Evolutionary conservation across 805 yeast genomes (phyloP), one percentile per base, ranked within the genome.

Genomic region (Candida insectorum): DNA sequence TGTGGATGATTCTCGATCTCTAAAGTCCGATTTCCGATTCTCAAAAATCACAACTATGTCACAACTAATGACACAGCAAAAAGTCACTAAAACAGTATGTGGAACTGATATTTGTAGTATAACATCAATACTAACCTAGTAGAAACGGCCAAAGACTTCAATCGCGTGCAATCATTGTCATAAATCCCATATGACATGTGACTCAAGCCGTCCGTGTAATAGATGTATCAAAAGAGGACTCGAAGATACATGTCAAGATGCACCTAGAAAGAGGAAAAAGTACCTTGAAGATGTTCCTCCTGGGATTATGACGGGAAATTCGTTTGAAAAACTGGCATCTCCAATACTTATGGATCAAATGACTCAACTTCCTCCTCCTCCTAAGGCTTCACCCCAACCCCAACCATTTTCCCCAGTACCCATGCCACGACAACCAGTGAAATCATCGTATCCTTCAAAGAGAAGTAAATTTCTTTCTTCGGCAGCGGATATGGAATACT

Each of bases 131-230:
- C n/a, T n/a, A n/a, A n/a, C n/a, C n/a, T n/a, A 4, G n/a, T 28
- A 58, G 64, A 61, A 55, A 42, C 48, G 71, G 26, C 73, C 73
- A 49, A 89, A 89, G 53, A 89, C 93, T 0, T 69, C 80, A 6
- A 69, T 95, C 36, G 97, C 98, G 4, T 91, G 98, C 48, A 75
- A 77, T 25, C 93, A 89, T 59, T 91, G 98, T 53, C 88, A 89
- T 40, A 76, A 79, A 48, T 85, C 95, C 2, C 98, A 91, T 56
- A 77, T 89, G 69, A 85, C 97, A 0, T 91, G 98, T 57, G 96
- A 89, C 47, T 75, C 79, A 36, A 73, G 63, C 52, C 75, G 95
- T 24, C 95, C 95, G 0, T 91, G 98, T 50, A 71, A 72, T 34
- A 58, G 96, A 31, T 91, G 98, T 56, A 55, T 82, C 3, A 68